Evolutionary conservation across 2,329 filamentous ascomycete genomes (phyloP), one percentile per base, ranked within the genome.

Genomic region (Zymoseptoria crescenta): DNA sequence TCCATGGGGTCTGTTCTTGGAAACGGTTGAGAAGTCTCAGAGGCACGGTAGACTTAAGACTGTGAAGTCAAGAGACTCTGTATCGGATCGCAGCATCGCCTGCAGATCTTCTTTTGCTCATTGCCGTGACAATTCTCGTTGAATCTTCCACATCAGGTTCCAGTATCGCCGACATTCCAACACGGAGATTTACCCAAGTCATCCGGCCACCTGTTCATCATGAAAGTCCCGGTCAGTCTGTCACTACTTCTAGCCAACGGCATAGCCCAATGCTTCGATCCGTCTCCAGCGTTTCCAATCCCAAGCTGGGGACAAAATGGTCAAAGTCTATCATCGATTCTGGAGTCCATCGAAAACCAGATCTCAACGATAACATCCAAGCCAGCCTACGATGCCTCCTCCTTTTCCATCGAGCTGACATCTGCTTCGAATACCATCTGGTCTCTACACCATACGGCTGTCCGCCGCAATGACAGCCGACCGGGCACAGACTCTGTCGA

Each of bases 401-500:
- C 72, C 0, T 73, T 74, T 57, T 75, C 74, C 3, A 59, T 74
- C 55, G 71, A 71, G 49, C 58, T 74, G 19, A 75, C 73, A 1
- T 74, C 73, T 0, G 68, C 68, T 1, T 68, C 73, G 51, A 62
- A 72, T 49, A 68, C 70, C 1, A 63, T 75, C 16, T 74, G 70
- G 70, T 70, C 70, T 3, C 61, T 64, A 4, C 68, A 74, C 53
- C 71, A 74, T 52, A 74, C 72, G 1, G 73, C 73, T 3, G 66
- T 56, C 29, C 60, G 66, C 54, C 65, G 71, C 13, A 74, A 74
- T 57, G 55, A 61, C 3, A 72, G 70, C 2, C 68, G 72, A 1
- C 69, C 69, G 16, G 72, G 72, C 52, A 67, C 72, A 29, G 66
- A 67, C 0, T 54, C 65, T 28, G 72, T 75, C 52, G 72, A 72